Evolutionary conservation across 2,329 filamentous ascomycete species (phyloP).

Genomic region (Paraphaeosphaeria minitans): DNA sequence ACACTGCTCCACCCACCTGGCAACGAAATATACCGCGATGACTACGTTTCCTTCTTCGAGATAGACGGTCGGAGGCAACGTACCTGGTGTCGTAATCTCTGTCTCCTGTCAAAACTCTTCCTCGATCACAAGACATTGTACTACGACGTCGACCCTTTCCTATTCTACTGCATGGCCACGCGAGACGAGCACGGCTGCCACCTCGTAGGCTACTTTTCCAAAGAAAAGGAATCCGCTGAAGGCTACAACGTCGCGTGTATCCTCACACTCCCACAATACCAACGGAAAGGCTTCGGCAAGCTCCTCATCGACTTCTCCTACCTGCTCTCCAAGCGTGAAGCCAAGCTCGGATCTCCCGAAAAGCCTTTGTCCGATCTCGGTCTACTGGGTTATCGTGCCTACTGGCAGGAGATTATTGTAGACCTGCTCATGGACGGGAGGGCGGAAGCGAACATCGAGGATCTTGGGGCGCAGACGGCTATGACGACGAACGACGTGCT

Average conservation of each 20-base stretch:
- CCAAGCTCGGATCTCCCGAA: slow-evolving; percentile 92
- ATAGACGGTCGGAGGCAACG: slow-evolving; percentile 93
- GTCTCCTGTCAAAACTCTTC: slow-evolving; percentile 93
- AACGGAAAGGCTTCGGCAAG: slow-evolving; percentile 90
- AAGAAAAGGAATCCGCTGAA: slow-evolving; percentile 96
- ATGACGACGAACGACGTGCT: slow-evolving; percentile 99
- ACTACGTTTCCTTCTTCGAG: slow-evolving; percentile 93
- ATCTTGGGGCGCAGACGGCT: slow-evolving; percentile 75
- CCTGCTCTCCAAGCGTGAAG: slow-evolving; percentile 92
- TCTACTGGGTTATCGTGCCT: slow-evolving; percentile 90
- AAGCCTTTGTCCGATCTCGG: slow-evolving; percentile 95
- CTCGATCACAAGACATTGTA: slow-evolving; percentile 97
- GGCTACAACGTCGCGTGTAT: slow-evolving; percentile 99
- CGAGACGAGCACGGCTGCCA: slow-evolving; percentile 89
- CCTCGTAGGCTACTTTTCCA: slow-evolving; percentile 98
- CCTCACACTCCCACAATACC: slow-evolving; percentile 92
- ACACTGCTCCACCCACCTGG: slow-evolving; percentile 89
- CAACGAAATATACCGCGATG: slow-evolving; percentile 97
- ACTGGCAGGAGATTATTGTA: slow-evolving; percentile 95
- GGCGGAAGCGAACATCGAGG: slow-evolving; percentile 81
- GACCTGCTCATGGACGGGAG: slow-evolving; percentile 75
- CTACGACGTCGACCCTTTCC: slow-evolving; percentile 98
- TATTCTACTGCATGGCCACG: slow-evolving; percentile 97
- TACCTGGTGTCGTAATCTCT: slow-evolving; percentile 96
- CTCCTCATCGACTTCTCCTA: slow-evolving; percentile 97